Base-by-base conservation (phyloP, 139 green algal species). In the Chloropicon primus region DNA sequence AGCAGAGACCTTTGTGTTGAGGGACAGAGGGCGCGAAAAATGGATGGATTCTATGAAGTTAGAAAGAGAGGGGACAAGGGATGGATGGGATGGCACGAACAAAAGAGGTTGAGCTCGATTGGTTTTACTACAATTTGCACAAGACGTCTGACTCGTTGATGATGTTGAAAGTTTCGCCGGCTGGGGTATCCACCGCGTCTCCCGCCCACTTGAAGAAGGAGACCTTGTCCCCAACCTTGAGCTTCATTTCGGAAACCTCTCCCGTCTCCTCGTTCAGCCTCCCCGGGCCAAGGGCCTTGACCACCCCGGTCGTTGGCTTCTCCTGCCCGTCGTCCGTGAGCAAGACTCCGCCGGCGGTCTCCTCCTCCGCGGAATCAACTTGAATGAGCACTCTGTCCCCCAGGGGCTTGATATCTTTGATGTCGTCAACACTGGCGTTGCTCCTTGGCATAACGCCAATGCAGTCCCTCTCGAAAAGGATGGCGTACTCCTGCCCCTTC, bases 141-240 rank as follows among this genome's bases (percentile, higher is more conserved):
- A 98, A 80, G 54, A 97, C 88, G 83, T 98, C 94, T 53, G 86
- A 85, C 80, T 94, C 90, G 74, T 92, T 86, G 72, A 98, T 74
- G 62, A 97, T 90, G 25, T 95, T 85, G 78, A 88, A 98, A 84
- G 93, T 89, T 21, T 84, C 82, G 5, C 93, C 93, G 5, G 79
- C 76, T 17, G 88, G 86, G 0, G 90, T 96, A 81, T 96, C 87
- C 91, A 98, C 96, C 76, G 85, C 80, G 77, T 97, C 93, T 24
- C 94, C 94, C 0, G 92, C 92, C 27, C 92, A 97, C 84, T 96
- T 96, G 87, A 96, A 96, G 78, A 91, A 94, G 83, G 87, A 89
- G 83, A 85, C 76, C 73, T 85, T 85, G 41, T 91, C 88, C 22
- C 85, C 85, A 27, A 73, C 25, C 74, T 86, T 81, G 53, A 89